phyloP scores from a whole-genome alignment of 257 asterid genomes.

The Osmanthus fragrans region DNA sequence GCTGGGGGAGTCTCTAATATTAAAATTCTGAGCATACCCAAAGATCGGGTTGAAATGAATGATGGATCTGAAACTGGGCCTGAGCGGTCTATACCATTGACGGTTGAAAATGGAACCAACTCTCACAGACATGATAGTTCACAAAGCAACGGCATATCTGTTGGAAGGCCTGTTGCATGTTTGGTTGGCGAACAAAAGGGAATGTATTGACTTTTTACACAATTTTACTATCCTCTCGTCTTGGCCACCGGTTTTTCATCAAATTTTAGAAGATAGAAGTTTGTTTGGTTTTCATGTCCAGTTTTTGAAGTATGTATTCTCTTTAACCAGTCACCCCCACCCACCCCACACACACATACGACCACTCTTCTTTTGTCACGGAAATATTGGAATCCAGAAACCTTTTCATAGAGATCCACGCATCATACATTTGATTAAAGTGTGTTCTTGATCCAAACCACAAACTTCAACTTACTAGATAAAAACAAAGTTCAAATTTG shows the following conservation, averaged over 20 bases:
- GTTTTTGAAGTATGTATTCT: too few species aligned
- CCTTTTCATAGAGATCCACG: not conserved
- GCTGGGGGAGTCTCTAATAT: slow-evolving; percentile 53
- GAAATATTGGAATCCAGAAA: not conserved
- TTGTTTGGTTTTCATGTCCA: not conserved
- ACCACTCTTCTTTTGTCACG: not conserved
- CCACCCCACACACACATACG: too few species aligned
- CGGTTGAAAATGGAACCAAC: slow-evolving; percentile 43
- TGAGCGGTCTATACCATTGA: slow-evolving; percentile 31
- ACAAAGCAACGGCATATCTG: slow-evolving; percentile 42
- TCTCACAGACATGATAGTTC: slow-evolving; percentile 40
- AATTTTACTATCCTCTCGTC: slow-evolving; percentile 17
- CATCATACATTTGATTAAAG: not conserved
- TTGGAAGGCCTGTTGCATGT: slow-evolving; percentile 43
- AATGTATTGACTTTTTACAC: slow-evolving; percentile 27
- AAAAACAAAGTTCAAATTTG: not conserved
- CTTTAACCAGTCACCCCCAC: too few species aligned
- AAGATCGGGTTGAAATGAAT: slow-evolving; percentile 41
- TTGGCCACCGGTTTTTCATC: slow-evolving; percentile 46
- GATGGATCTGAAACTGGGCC: slow-evolving; percentile 34
- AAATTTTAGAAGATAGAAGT: slow-evolving; percentile 52
- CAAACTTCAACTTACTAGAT: not conserved
- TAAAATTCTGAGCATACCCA: slow-evolving; percentile 57
- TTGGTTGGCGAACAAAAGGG: slow-evolving; percentile 53
- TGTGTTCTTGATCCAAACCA: not conserved